A percentile compares a stretch with the other conserved stretches of the same genome.
Evolutionary conservation across 495 filamentous ascomycete genomes (phyloP).

Genomic region (Tetracladium setigerum): DNA sequence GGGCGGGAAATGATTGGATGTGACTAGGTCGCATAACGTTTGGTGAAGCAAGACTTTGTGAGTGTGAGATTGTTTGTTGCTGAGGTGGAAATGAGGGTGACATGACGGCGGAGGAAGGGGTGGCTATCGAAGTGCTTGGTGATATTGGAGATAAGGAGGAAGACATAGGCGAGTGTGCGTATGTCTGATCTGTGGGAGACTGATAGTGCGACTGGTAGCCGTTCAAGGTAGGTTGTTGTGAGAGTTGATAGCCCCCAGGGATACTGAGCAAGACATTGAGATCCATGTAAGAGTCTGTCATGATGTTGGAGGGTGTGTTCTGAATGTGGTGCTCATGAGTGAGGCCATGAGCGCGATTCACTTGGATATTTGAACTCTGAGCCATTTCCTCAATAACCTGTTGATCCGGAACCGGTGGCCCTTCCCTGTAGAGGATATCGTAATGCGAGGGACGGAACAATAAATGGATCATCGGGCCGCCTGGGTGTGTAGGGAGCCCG

Average conservation of each 20-base stretch:
- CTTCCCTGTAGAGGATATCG: conserved; percentile 80
- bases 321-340: conserved; percentile 28
- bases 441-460: conserved; percentile 77
- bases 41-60: conserved; percentile 15
- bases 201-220: conserved; percentile 14
- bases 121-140: conserved; percentile 21
- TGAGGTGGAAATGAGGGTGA: conserved; percentile 33
- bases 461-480: conserved; percentile 37
- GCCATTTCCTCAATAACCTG: conserved; percentile 33
- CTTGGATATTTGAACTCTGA: conserved; percentile 44
- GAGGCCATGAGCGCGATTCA: conserved; percentile 38
- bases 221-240: conserved; percentile 20
- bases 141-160: conserved; percentile 20
- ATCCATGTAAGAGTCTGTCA: conserved; percentile 28
- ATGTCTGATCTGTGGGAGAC: conserved; percentile 13
- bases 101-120: conserved; percentile 23
- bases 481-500: conserved; percentile 33
- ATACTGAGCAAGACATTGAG: conserved; percentile 37
- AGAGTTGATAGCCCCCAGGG: conserved; percentile 28
- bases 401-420: conserved; percentile 39
- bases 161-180: conserved; percentile 15
- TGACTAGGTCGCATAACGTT: conserved; percentile 2
- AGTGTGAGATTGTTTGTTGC: conserved; percentile 33
- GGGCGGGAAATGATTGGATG: conserved; percentile 14
- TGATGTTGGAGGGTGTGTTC: conserved; percentile 29